Evolutionary conservation across 257 asterid genomes (phyloP).

Genomic region (Nicotiana tabacum): DNA sequence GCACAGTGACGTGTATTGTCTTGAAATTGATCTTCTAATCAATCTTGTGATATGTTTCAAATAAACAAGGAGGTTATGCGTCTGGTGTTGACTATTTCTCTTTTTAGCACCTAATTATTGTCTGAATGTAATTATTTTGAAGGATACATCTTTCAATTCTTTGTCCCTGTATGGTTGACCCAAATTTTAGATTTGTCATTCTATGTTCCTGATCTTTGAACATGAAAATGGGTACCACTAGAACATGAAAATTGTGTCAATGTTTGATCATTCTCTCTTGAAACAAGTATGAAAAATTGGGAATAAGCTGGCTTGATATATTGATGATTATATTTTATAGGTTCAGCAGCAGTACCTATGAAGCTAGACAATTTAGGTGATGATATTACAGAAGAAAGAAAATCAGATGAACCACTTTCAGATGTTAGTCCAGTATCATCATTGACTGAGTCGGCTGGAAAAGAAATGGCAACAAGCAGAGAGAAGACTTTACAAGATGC

Average conservation of each 20-base stretch:
- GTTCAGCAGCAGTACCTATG: conserved; percentile 24
- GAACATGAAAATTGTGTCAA: background rate
- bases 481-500: conserved; percentile 71
- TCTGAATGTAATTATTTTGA: background rate
- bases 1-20: background rate
- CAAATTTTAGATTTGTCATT: background rate
- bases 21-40: background rate
- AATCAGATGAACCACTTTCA: conserved; percentile 16
- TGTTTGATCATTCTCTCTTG: background rate
- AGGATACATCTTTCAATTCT: background rate
- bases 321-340: conserved; percentile 22
- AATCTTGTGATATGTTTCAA: background rate
- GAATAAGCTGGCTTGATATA: conserved; percentile 3
- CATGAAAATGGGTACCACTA: background rate
- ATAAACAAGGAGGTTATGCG: background rate
- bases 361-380: conserved; percentile 31
- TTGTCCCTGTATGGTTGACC: background rate
- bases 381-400: conserved; percentile 15
- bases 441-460: conserved; percentile 24
- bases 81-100: background rate
- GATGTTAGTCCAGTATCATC: conserved; percentile 31
- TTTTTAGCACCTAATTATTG: background rate
- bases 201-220: background rate
- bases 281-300: background rate
- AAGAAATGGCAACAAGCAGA: conserved; percentile 19